Base-by-base conservation (phyloP, 441 rosid genomes). In the Pelargonium cotyledonis region DNA sequence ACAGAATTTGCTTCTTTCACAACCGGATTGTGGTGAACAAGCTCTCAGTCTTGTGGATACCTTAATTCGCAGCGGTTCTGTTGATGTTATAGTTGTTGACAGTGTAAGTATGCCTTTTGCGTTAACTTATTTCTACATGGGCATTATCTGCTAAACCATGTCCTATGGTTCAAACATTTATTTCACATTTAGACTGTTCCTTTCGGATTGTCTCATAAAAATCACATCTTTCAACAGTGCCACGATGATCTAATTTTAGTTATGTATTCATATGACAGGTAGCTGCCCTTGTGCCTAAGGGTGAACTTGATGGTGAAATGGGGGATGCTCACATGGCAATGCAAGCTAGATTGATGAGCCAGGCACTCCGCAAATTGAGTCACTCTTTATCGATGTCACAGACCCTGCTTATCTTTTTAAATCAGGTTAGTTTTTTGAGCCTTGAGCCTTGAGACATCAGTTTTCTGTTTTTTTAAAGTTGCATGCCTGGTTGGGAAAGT, bases 241-340 rank as follows among this genome's bases (percentile, higher is more conserved):
- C 38, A 6, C 5, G 21, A 10, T 40, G 73, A n/a, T 43, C 66
- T 68, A 23, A 12, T 63, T 68, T 51, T 47, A 16, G 60, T 74
- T 8, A 38, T 71, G 64, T 73, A 5, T 23, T 73, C 71, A 67
- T 58, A 44, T 65, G 7, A 40, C 80, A 95, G 99, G 99, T 95
- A 8, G 99, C 99, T 74, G 96, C 99, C 19, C 95, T 95, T 76
- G 99, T 95, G 76, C 99, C 99, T 67, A 90, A 89, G 85, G 80
- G 92, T 78, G 97, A 95, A 82, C 99, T 95, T 41, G 99, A 95
- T 29, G 97, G 99, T 0, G 97, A 91, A 89, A 95, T 95, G 97
- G 99, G 99, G 68, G 97, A 95, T 80, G 99, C 98, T 67, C 97
- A 95, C 80, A 91, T 94, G 96, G 99, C 99, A 76, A 83, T 94